Percentiles rank a stretch among this genome's conserved stretches.
Conservation (phyloP, 2,329 filamentous ascomycete species). For the Colletotrichum theobromicola region DNA sequence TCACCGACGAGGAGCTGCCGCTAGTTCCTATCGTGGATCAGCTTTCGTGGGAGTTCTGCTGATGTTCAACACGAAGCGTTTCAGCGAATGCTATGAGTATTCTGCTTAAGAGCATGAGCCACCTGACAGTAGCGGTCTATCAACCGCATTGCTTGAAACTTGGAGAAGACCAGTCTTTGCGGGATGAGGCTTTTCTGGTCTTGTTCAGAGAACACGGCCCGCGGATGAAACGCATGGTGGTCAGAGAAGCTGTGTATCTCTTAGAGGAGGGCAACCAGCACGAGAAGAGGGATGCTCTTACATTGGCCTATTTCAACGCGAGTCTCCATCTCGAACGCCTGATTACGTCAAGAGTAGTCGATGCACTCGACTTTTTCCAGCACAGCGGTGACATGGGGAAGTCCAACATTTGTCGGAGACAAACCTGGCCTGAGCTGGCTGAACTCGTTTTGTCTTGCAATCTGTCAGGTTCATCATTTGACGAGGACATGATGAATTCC, state of each 20-base stretch:
- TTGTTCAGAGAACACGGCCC: background rate
- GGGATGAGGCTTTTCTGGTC: background rate
- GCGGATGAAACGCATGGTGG: background rate
- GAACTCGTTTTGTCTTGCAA: background rate
- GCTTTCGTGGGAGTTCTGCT: background rate
- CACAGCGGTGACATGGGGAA: background rate
- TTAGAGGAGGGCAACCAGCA: background rate
- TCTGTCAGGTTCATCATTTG: background rate
- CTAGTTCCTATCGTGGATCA: background rate
- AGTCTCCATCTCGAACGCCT: background rate
- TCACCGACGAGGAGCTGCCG: background rate
- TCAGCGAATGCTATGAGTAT: background rate
- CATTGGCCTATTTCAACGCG: background rate
- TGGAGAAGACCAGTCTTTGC: background rate
- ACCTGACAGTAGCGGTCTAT: background rate
- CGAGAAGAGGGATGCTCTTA: background rate
- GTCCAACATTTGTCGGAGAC: background rate
- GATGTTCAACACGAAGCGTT: background rate
- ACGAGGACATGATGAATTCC: background rate
- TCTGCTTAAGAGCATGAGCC: background rate
- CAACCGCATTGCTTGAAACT: background rate
- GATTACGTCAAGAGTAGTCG: background rate
- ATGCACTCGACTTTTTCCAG: background rate
- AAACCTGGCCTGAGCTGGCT: background rate
- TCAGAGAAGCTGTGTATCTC: background rate